A percentile compares a stretch with the other conserved stretches of the same genome.
phyloP scores from a whole-genome alignment of 768 basidiomycete genomes.

The Daedalea quercina region DNA sequence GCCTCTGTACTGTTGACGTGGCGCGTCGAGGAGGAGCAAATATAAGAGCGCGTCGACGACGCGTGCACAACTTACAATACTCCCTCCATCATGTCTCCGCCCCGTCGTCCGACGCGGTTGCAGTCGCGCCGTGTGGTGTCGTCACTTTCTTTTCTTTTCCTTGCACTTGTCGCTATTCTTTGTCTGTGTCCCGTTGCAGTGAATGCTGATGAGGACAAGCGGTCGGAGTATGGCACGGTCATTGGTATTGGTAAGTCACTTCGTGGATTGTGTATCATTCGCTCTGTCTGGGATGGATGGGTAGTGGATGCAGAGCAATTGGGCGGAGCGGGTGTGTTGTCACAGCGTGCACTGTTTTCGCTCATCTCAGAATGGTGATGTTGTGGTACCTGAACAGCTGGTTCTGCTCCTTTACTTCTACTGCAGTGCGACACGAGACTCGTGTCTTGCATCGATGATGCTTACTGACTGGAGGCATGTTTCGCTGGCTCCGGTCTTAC shows the following conservation, averaged over 20 bases:
- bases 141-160: conserved; percentile 47
- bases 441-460: too few species aligned
- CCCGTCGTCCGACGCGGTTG: conserved; percentile 45
- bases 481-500: too few species aligned
- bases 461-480: too few species aligned
- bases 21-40: conserved; percentile 7
- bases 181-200: conserved; percentile 60
- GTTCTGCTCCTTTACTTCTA: too few species aligned
- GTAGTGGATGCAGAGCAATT: too few species aligned
- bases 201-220: conserved; percentile 51
- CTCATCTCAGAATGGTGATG: too few species aligned
- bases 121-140: conserved; percentile 49
- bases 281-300: too few species aligned
- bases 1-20: conserved; percentile 16
- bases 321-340: too few species aligned
- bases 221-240: conserved; percentile 82
- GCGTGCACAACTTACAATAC: conserved; percentile 5
- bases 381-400: too few species aligned
- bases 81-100: conserved; percentile 19
- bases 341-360: too few species aligned
- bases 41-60: conserved; percentile 12
- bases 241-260: conserved; percentile 78
- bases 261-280: neutral
- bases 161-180: conserved; percentile 57
- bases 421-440: too few species aligned